These are phyloP conservation scores for Scleroderma bovista DNA, from an alignment of 768 basidiomycete species.

Conservation along the genomic window DNA sequence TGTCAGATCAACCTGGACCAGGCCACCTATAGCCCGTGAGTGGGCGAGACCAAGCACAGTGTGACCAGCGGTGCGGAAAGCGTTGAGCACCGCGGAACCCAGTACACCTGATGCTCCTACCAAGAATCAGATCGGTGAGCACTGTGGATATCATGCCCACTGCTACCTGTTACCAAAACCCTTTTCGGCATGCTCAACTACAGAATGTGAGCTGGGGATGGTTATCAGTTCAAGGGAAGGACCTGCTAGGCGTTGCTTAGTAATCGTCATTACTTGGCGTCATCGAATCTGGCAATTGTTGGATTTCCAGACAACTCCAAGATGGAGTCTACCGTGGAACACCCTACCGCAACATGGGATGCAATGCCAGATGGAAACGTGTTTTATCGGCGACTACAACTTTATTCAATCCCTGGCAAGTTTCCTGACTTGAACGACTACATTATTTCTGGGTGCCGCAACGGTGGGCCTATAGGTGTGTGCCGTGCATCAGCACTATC, in stretches of 20 bases:
- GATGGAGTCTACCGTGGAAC: conserved; percentile 42
- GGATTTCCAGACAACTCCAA: too few relatives aligned
- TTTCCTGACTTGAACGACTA: conserved; percentile 76
- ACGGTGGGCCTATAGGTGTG: conserved; percentile 87
- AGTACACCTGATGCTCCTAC: conserved; percentile 92
- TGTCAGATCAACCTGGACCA: conserved; percentile 63
- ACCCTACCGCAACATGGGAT: conserved; percentile 84
- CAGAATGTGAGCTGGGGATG: background rate
- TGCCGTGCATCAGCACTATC: conserved; percentile 1
- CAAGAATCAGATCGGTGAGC: background rate
- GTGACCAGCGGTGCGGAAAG: conserved; percentile 45
- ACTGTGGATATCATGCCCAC: background rate
- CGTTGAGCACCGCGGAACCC: conserved; percentile 68
- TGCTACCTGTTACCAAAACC: conserved; percentile 1
- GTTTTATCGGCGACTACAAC: conserved; percentile 81
- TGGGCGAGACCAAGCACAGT: conserved; percentile 68
- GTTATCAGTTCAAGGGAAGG: too few relatives aligned
- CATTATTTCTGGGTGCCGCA: conserved; percentile 71
- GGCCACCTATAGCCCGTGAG: conserved; percentile 53
- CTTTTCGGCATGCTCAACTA: background rate
- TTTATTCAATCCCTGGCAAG: conserved; percentile 79
- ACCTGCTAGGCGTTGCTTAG: too few relatives aligned
- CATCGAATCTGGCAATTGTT: too few relatives aligned
- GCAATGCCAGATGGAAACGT: conserved; percentile 82
- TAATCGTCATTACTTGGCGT: too few relatives aligned